Base-by-base conservation (phyloP, 768 basidiomycete genomes). In the Mycena floridula region DNA sequence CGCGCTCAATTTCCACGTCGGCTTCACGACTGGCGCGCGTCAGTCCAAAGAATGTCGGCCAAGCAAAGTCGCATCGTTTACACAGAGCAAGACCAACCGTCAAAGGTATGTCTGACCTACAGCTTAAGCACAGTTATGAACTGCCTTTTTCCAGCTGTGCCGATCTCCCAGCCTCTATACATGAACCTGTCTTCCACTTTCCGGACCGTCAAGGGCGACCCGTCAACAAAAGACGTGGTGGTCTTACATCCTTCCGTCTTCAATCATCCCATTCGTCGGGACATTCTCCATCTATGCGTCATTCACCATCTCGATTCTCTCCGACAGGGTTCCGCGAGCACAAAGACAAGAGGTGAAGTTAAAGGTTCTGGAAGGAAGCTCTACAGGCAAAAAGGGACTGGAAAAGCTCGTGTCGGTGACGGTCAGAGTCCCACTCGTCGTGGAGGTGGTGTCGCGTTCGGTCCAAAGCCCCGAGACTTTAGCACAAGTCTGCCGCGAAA, bases 371-470 rank as follows among this genome's bases (percentile, higher is more conserved):
- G 91, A 7, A 69, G 74, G 55, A 99, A 99, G 68, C 79, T 98
- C 46, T 79, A 85, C 28, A 82, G 74, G 5, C 96, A 99, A 62
- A 99, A 99, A 63, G 95, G 95, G 7, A 77, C 81, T 13, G 95
- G 96, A 48, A 73, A 65, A 52, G 96, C 96, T 8, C 89, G 96
- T 59, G 68, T 96, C 8, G 95, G 94, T 38, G 91, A 93, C 54
- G 80, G 72, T 2, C 88, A 90, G 54, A 86, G 81, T 60, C 91
- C 90, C 2, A 89, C 91, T 76, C 76, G 85, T 44, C 74, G 83
- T 25, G 95, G 95, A 25, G 96, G 96, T 64, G 96, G 95, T 53
- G 78, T 87, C 30, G 90, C 90, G 5, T 93, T 92, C 49, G 92
- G 92, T 24, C 90, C 91, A 1, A 85, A 89, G 58, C 89, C 92